A percentile compares a stretch with the other conserved stretches of the same genome.
Evolutionary conservation across 2,329 filamentous ascomycete genomes (phyloP).

Genomic region (Ophiosphaerella korrae): DNA sequence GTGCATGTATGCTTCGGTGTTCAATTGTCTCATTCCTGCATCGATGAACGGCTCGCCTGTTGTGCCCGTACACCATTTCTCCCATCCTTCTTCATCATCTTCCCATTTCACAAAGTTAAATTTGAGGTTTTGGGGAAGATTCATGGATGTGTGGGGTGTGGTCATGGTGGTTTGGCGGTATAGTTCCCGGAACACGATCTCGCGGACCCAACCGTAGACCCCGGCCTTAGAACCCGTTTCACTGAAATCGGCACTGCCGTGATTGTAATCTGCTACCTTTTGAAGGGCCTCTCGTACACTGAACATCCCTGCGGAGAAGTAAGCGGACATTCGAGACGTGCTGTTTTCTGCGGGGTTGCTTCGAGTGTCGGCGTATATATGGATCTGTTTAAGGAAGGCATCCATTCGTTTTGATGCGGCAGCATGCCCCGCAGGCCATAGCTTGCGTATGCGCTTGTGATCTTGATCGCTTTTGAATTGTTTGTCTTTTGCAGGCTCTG

Average conservation of each 20-base stretch:
- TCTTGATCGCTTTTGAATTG: conserved; percentile 48
- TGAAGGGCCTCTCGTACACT: conserved; percentile 54
- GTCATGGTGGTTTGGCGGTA: conserved; percentile 56
- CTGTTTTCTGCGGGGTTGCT: conserved; percentile 50
- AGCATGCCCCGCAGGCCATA: conserved; percentile 54
- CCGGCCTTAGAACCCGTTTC: conserved; percentile 44
- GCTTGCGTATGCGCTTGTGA: conserved; percentile 46
- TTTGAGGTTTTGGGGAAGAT: conserved; percentile 57
- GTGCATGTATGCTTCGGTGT: conserved; percentile 58
- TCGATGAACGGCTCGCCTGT: conserved; percentile 58
- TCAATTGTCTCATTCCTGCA: conserved; percentile 58
- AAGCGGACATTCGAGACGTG: conserved; percentile 51
- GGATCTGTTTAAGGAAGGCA: conserved; percentile 50
- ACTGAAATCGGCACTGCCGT: conserved; percentile 51
- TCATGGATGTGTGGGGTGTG: conserved; percentile 57
- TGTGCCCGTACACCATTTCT: conserved; percentile 12
- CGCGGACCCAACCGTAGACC: conserved; percentile 55
- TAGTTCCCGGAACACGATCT: conserved; percentile 58
- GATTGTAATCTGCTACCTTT: conserved; percentile 50
- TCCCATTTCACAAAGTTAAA: conserved; percentile 59
- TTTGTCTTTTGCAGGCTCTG: conserved; percentile 48
- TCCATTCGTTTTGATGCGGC: conserved; percentile 50
- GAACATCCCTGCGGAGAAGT: conserved; percentile 54
- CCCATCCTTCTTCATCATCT: conserved; percentile 51
- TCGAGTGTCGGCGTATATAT: conserved; percentile 49